Conservation (phyloP, 257 asterid species). For the Lycium barbarum region DNA sequence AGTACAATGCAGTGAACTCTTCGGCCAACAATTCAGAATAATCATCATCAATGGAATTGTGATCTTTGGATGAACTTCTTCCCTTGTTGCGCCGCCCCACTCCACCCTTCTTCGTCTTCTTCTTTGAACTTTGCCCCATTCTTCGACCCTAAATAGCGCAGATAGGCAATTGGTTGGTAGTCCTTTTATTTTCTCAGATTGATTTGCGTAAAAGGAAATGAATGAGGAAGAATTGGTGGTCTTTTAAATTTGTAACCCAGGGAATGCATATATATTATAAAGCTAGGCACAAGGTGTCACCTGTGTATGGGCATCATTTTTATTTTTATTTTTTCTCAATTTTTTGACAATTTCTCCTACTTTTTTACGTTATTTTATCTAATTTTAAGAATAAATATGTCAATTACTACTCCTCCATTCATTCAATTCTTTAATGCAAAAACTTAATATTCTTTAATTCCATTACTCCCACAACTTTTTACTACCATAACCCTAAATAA, state of each 20-base stretch:
- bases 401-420: too few relatives aligned
- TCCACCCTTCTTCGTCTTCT: constrained; percentile 75
- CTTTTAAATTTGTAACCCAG: background rate
- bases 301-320: too few relatives aligned
- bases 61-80: constrained; percentile 70
- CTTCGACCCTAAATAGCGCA: background rate
- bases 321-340: too few relatives aligned
- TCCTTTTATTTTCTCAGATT: background rate
- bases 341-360: too few relatives aligned
- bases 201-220: background rate
- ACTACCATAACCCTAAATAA: too few relatives aligned
- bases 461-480: too few relatives aligned
- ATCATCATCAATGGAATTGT: constrained; percentile 54
- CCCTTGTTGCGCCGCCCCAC: constrained; percentile 54
- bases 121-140: constrained; percentile 83
- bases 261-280: too few relatives aligned
- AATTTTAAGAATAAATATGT: too few relatives aligned
- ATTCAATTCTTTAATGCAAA: too few relatives aligned
- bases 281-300: too few relatives aligned
- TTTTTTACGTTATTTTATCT: too few relatives aligned
- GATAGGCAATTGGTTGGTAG: background rate
- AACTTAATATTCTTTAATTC: too few relatives aligned
- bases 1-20: constrained; percentile 84
- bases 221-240: background rate
- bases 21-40: constrained; percentile 69